These are phyloP conservation scores for Penicillium vulpinum DNA, from an alignment of 2,329 filamentous ascomycete species.

Conservation along the genomic window DNA sequence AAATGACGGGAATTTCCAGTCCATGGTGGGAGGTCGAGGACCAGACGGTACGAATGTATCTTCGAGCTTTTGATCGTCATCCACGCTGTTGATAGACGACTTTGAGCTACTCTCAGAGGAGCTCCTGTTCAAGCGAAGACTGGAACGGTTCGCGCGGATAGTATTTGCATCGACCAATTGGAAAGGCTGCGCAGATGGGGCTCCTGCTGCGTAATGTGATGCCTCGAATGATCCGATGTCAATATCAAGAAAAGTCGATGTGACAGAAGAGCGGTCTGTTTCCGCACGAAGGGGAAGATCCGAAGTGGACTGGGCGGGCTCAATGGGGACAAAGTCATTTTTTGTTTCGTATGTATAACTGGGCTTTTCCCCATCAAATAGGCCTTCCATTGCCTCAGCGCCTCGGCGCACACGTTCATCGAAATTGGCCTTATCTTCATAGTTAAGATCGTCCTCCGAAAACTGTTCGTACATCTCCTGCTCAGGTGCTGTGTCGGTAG, in stretches of 20 bases:
- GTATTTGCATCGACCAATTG: slow-evolving; percentile 56
- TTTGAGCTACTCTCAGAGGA: slow-evolving; percentile 38
- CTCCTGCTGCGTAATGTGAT: slow-evolving; percentile 53
- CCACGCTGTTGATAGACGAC: slow-evolving; percentile 32
- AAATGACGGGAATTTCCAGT: slow-evolving; percentile 48
- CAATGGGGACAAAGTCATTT: slow-evolving; percentile 49
- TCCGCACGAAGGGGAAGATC: slow-evolving; percentile 55
- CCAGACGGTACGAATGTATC: slow-evolving; percentile 35
- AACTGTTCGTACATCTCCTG: slow-evolving; percentile 31
- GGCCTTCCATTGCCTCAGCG: slow-evolving; percentile 55
- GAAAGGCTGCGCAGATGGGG: slow-evolving; percentile 53
- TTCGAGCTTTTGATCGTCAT: slow-evolving; percentile 29
- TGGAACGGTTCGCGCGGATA: slow-evolving; percentile 56
- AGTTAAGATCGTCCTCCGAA: slow-evolving; percentile 37
- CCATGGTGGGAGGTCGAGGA: slow-evolving; percentile 48
- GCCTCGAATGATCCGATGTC: slow-evolving; percentile 57
- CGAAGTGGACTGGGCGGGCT: slow-evolving; percentile 47
- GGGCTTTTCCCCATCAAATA: slow-evolving; percentile 57
- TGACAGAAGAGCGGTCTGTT: slow-evolving; percentile 50
- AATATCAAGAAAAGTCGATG: slow-evolving; percentile 55
- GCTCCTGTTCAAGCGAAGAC: slow-evolving; percentile 45
- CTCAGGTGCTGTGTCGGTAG: slow-evolving; percentile 28
- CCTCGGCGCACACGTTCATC: slow-evolving; percentile 60
- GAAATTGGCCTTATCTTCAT: slow-evolving; percentile 53
- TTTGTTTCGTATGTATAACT: slow-evolving; percentile 61